Evolutionary conservation across 1,284 basidiomycete genomes (phyloP), one percentile per base, ranked within the genome.

Genomic region (Cystobasidium pallidum): DNA sequence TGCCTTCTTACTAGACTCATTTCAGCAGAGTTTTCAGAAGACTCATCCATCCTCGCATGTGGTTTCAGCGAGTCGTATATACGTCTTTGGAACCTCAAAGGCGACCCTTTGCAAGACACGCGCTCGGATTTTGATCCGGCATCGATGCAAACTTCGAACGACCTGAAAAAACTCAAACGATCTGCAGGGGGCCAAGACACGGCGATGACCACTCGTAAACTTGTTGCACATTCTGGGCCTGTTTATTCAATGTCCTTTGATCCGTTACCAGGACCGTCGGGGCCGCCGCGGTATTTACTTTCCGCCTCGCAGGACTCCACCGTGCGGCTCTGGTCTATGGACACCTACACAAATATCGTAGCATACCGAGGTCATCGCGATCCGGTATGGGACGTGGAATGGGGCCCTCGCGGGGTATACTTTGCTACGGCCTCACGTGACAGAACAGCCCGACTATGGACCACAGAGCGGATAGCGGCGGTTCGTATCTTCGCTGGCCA

Each of bases 341-440:
- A 99, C 78, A 97, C 95, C 0, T 89, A 92, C 85, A 87, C 90
- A 26, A 96, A 96, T 76, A 83, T 99, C 8, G 94, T 94, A 3
- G 92, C 90, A 6, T 99, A 95, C 81, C 87, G 94, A 24, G 96
- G 96, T 0, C 96, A 99, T 79, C 90, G 95, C 80, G 94, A 96
- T 80, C 94, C 96, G 0, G 89, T 99, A 0, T 99, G 96, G 96
- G 94, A 98, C 77, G 92, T 96, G 10, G 89, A 97, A 80, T 99
- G 96, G 96, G 94, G 91, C 76, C 94, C 95, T 7, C 87, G 92
- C 83, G 95, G 96, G 4, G 88, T 95, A n/a, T 98, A 99, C 82
- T 99, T 99, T 81, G 95, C 95, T 0, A 95, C 92, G 13, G 94
- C 88, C 4, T 94, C 92, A 79, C 85, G 95, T 62, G 96, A 99